Base-by-base conservation (phyloP, 2,329 filamentous ascomycete genomes). In the Pochonia chlamydosporia region DNA sequence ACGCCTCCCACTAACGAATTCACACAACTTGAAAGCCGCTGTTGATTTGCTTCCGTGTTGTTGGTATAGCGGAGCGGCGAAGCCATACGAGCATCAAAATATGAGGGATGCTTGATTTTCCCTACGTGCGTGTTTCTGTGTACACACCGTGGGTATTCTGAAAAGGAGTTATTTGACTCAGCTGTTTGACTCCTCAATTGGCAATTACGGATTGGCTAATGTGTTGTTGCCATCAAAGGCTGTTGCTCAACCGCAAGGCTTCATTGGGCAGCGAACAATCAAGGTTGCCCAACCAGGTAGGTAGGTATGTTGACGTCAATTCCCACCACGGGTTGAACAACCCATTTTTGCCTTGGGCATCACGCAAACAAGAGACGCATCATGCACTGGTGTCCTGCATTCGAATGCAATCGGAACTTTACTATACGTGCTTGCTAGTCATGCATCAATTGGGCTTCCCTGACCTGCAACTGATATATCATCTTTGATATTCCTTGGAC, bases 201-300 rank as follows among this genome's bases (percentile, higher is more conserved):
- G 30, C 14, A 35, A 35, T 8, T 5, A 18, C 7, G 31, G 31
- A 16, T 16, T 14, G 20, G 31, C n/a, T 16, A 33, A 8, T 35
- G 6, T 10, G 10, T 14, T 16, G 2, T 9, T 18, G 20, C n/a
- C 5, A 16, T 18, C 10, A 42, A 14, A 7, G 11, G 21, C 23
- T 7, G 13, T 25, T 30, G 20, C 14, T 14, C 40, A 42, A 28
- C 21, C 7, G 10, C 24, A 42, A 20, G 24, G 26, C 42, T 33
- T 33, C 16, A 36, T 45, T 45, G 33, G 43, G 43, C 43, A 39
- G 43, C 43, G 33, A 45, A 24, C 10, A 23, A 40, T 26, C 30
- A 44, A 21, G 1, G 40, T 36, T 20, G 30, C 42, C 42, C 42
- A 36, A 44, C 18, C 30, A 6, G 9, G 20, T 26, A 28, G 44